These are phyloP conservation scores for Stromatinia cepivora DNA, from an alignment of 2,329 filamentous ascomycete genomes.

Conservation along the genomic window DNA sequence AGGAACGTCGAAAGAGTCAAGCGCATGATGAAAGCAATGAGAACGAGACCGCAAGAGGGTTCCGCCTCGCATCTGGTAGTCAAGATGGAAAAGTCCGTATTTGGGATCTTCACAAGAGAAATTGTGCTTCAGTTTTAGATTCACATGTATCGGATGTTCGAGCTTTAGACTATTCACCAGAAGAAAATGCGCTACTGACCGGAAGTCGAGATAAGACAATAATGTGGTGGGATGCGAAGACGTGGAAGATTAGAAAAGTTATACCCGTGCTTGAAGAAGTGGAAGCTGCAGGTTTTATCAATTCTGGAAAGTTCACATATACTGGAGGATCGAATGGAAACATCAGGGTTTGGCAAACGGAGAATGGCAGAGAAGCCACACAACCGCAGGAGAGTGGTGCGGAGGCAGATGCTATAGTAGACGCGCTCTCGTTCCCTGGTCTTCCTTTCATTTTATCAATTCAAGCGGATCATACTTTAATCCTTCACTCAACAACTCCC, in stretches of 20 bases:
- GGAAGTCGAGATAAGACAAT: slow-evolving; percentile 91
- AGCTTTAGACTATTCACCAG: slow-evolving; percentile 74
- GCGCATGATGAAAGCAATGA: slow-evolving; percentile 49
- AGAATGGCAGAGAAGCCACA: slow-evolving; percentile 76
- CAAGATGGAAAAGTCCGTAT: slow-evolving; percentile 92
- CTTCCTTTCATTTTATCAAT: slow-evolving; percentile 75
- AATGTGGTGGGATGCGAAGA: slow-evolving; percentile 84
- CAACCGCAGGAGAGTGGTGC: slow-evolving; percentile 63
- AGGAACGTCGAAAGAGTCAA: slow-evolving; percentile 45
- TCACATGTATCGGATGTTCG: slow-evolving; percentile 96
- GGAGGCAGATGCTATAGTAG: slow-evolving; percentile 68
- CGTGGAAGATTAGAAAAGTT: slow-evolving; percentile 80
- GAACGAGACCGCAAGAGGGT: slow-evolving; percentile 56
- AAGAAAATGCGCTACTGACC: slow-evolving; percentile 75
- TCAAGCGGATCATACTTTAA: slow-evolving; percentile 85
- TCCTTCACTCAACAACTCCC: slow-evolving; percentile 63
- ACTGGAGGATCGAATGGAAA: slow-evolving; percentile 83
- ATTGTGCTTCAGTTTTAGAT: slow-evolving; percentile 75
- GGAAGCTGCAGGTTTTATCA: slow-evolving; percentile 79
- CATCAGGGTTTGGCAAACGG: slow-evolving; percentile 80
- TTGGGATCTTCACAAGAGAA: slow-evolving; percentile 87
- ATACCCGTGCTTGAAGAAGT: slow-evolving; percentile 83
- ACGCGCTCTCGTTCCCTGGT: slow-evolving; percentile 64
- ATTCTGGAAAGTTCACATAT: slow-evolving; percentile 70
- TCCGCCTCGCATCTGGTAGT: slow-evolving; percentile 83